Evolutionary conservation across 306 rosid genomes (phyloP).

Genomic region (Pyrus communis): DNA sequence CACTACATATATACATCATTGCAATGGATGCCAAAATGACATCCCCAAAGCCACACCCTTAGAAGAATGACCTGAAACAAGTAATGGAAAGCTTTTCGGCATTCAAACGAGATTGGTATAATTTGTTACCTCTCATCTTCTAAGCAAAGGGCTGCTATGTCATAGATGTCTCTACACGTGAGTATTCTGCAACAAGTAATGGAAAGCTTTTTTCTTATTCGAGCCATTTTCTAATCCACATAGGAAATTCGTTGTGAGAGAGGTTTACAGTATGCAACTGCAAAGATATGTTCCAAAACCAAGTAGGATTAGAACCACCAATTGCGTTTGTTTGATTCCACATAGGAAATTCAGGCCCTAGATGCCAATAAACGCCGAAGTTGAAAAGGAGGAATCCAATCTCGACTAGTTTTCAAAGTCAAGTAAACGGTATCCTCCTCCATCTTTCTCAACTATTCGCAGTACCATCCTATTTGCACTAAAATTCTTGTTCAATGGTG

Average conservation of each 20-base stretch:
- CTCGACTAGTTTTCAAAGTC: background rate
- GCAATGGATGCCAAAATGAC: slow-evolving; percentile 69
- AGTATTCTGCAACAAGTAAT: slow-evolving; percentile 46
- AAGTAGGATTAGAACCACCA: background rate
- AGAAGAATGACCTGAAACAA: slow-evolving; percentile 54
- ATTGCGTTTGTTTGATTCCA: slow-evolving; percentile 4
- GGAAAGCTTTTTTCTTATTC: background rate
- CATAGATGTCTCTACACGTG: slow-evolving; percentile 44
- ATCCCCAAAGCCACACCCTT: slow-evolving; percentile 76
- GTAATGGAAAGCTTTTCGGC: background rate
- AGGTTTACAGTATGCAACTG: background rate
- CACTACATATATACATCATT: slow-evolving; percentile 53
- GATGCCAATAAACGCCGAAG: background rate
- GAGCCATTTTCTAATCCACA: too few relatives aligned
- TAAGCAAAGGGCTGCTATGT: slow-evolving; percentile 59
- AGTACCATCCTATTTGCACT: too few relatives aligned
- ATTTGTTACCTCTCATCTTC: slow-evolving; percentile 55
- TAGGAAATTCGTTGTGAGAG: slow-evolving; percentile 5
- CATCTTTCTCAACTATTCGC: too few relatives aligned
- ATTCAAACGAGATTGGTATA: slow-evolving; percentile 7
- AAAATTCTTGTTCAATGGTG: too few relatives aligned
- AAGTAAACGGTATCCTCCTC: background rate
- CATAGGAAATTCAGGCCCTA: slow-evolving; percentile 11
- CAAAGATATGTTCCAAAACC: background rate
- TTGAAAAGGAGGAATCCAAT: slow-evolving; percentile 8